Evolutionary conservation across 2,329 filamentous ascomycete genomes (phyloP).

Genomic region (Rhynchosporium agropyri): DNA sequence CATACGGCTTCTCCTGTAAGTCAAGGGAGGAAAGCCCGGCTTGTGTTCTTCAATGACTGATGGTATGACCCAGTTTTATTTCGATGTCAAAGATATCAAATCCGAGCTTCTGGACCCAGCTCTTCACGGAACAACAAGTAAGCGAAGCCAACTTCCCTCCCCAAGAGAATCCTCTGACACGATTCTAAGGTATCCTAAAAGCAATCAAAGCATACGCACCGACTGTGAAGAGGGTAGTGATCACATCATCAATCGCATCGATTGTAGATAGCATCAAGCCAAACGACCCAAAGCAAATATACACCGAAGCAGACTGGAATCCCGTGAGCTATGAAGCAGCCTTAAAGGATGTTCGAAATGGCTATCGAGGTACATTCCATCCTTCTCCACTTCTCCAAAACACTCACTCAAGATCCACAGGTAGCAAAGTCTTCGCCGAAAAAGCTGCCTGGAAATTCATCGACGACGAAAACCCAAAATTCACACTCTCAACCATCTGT

Average conservation of each 20-base stretch:
- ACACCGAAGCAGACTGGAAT: constrained; percentile 56
- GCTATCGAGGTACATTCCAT: constrained; percentile 24
- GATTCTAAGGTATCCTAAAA: constrained; percentile 45
- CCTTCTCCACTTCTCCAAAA: not conserved
- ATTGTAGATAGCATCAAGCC: constrained; percentile 50
- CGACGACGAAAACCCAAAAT: constrained; percentile 53
- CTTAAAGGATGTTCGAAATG: constrained; percentile 43
- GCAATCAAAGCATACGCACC: constrained; percentile 47
- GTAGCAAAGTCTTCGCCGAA: constrained; percentile 63
- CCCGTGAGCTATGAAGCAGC: constrained; percentile 51
- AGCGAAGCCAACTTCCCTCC: not conserved
- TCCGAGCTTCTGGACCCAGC: constrained; percentile 54
- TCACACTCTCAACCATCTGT: constrained; percentile 62
- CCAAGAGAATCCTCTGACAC: not conserved
- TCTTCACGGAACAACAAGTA: constrained; percentile 51
- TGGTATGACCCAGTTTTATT: constrained; percentile 23
- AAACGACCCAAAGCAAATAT: constrained; percentile 40
- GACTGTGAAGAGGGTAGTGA: constrained; percentile 45
- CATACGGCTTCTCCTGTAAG: constrained; percentile 62
- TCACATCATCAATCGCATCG: constrained; percentile 66
- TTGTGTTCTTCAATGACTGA: not conserved
- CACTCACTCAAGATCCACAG: not conserved
- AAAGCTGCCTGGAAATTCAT: constrained; percentile 66
- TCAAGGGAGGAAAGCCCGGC: not conserved
- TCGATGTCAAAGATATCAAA: constrained; percentile 32